Evolutionary conservation across 2,329 filamentous ascomycete species (phyloP).

Genomic region (Sclerotinia subarctica): DNA sequence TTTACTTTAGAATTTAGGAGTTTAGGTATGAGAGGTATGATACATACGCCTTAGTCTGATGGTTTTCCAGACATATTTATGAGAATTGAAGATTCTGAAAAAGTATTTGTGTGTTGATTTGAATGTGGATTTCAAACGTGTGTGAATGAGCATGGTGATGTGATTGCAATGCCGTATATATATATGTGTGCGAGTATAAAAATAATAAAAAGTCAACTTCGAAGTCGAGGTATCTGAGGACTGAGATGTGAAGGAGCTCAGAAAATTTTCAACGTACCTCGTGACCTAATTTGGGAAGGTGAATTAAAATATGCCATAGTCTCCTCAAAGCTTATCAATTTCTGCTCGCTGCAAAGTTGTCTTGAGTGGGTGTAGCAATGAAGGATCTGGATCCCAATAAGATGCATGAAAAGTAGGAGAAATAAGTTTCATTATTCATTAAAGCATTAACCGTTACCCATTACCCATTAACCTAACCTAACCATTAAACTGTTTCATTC

Average conservation of each 20-base stretch:
- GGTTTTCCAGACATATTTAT: neutral
- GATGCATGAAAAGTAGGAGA: neutral
- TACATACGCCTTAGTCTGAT: neutral
- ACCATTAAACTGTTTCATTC: neutral
- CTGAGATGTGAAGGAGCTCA: rapidly evolving
- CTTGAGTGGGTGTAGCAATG: too few species aligned
- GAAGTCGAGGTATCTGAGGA: neutral
- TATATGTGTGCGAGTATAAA: neutral
- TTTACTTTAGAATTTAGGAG: neutral
- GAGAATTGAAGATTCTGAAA: neutral
- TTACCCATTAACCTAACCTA: neutral
- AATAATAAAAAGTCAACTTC: neutral
- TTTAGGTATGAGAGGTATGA: neutral
- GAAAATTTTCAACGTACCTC: too few species aligned
- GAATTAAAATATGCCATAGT: neutral
- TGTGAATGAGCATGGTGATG: neutral
- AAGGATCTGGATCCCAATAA: neutral
- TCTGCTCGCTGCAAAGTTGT: neutral
- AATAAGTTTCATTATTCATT: neutral
- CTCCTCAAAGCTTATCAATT: rapidly evolving
- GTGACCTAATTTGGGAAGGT: neutral
- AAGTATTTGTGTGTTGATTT: neutral
- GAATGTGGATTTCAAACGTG: neutral
- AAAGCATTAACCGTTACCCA: neutral
- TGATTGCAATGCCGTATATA: neutral